Base-by-base conservation (phyloP, 1,284 basidiomycete species). In the Leccinum pseudoinsigne region DNA sequence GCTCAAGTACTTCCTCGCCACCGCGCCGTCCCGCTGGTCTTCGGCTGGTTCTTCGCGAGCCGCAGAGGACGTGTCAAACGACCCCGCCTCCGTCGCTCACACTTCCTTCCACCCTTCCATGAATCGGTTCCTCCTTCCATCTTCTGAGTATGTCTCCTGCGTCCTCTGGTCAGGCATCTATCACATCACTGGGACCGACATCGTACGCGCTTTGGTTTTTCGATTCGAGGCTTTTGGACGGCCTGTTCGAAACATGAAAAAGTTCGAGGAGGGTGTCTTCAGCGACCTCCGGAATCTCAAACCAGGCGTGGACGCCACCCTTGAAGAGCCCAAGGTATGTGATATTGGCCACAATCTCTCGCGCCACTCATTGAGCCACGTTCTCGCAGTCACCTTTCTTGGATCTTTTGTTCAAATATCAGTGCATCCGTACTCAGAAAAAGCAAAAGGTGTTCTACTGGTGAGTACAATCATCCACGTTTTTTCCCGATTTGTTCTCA, bases 361-460 rank as follows among this genome's bases (percentile, higher is more conserved):
- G 5, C n/a, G 8, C 34, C 36, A 58, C 57, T 9, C 56, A 14
- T 50, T 10, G 50, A 55, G 65, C 62, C 60, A 66, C 23, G 16
- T 23, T 53, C 53, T 38, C 57, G 11, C 12, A 94, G 92, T 92
- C 90, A n/a, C 89, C 89, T n/a, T 90, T 95, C 82, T 82, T 97
- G 16, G 94, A 97, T 72, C 82, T 95, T 38, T 80, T 97, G 14
- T 97, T 96, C 86, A 94, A 95, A 76, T 94, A 93, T 71, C 93
- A 95, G 72, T 95, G 94, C 75, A 96, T 97, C 67, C 87, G 94
- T 51, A 97, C 95, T 1, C 94, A 97, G 76, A 97, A 97, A 83
- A 96, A 96, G 80, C 94, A 95, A 79, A 94, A 95, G 74, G 92
- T 93, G 23, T 97, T 96, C 73, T 95, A 93, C 76, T 97, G 94